These are phyloP conservation scores for Sporobolomyces pararoseus DNA, from an alignment of 768 basidiomycete genomes.

Conservation along the genomic window DNA sequence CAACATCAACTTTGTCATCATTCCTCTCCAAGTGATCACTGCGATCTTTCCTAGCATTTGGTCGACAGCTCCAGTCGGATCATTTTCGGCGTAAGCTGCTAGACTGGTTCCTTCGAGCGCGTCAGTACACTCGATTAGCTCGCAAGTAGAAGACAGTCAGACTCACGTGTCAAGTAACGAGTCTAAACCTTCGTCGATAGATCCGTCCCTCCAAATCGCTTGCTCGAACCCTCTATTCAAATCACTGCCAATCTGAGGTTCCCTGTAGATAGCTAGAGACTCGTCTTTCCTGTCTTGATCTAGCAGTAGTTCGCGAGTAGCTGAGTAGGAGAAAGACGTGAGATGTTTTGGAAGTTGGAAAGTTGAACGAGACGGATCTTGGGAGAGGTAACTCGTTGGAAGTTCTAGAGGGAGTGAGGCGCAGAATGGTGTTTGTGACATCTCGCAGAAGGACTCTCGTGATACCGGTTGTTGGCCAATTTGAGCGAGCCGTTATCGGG, in stretches of 20 bases:
- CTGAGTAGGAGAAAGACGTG: constrained; percentile 45
- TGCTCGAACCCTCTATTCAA: constrained; percentile 68
- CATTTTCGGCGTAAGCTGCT: constrained; percentile 1
- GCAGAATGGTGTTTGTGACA: constrained; percentile 25
- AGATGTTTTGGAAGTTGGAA: constrained; percentile 40
- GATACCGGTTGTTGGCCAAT: too few species aligned
- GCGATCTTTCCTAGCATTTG: constrained; percentile 46
- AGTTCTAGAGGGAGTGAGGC: constrained; percentile 8
- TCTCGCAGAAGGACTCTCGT: too few species aligned
- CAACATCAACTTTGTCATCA: constrained; percentile 81
- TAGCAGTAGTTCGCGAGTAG: constrained; percentile 40
- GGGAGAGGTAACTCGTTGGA: constrained; percentile 21
- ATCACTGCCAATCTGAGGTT: constrained; percentile 48
- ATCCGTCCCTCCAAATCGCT: constrained; percentile 69
- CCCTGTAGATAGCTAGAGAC: constrained; percentile 33
- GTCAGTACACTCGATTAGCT: neutral
- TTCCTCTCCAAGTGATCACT: constrained; percentile 65
- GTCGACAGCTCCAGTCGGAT: constrained; percentile 12
- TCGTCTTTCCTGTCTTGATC: constrained; percentile 22
- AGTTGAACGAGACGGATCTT: constrained; percentile 15
- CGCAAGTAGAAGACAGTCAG: too few species aligned
- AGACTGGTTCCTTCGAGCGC: neutral
- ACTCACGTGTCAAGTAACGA: constrained; percentile 43
- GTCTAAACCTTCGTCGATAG: constrained; percentile 61
- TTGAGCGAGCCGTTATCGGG: too few species aligned